Evolutionary conservation across 2,329 filamentous ascomycete genomes (phyloP).

Genomic region (Ascochyta clinopodiicola): DNA sequence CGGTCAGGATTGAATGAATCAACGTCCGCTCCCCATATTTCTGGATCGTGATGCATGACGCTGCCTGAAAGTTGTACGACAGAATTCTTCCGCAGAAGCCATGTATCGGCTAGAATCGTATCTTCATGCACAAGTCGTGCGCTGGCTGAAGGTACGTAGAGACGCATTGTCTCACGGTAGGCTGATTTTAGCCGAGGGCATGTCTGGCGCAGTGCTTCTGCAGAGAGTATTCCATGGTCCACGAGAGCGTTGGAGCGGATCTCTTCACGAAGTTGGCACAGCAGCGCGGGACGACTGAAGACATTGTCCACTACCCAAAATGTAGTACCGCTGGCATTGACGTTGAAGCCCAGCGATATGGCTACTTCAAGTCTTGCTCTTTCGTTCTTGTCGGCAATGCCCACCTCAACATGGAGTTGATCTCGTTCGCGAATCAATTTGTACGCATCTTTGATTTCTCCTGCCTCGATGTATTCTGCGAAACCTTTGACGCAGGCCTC

Average conservation of each 20-base stretch:
- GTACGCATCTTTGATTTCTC: slow-evolving; percentile 27
- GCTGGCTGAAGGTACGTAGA: slow-evolving; percentile 49
- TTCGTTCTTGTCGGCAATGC: slow-evolving; percentile 22
- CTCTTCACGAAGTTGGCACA: slow-evolving; percentile 52
- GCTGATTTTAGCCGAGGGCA: slow-evolving; percentile 55
- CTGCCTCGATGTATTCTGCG: slow-evolving; percentile 35
- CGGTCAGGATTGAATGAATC: slow-evolving; percentile 52
- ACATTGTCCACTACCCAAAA: slow-evolving; percentile 58
- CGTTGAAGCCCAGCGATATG: slow-evolving; percentile 45
- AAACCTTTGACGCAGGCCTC: slow-evolving; percentile 38
- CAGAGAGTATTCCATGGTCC: slow-evolving; percentile 42
- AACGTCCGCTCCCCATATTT: slow-evolving; percentile 55
- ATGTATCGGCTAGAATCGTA: slow-evolving; percentile 51
- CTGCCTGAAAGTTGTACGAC: slow-evolving; percentile 55
- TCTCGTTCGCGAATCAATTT: slow-evolving; percentile 33
- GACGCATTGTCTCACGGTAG: slow-evolving; percentile 56
- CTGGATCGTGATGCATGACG: slow-evolving; percentile 51
- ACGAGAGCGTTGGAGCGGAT: slow-evolving; percentile 36
- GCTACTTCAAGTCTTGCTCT: slow-evolving; percentile 33
- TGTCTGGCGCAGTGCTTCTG: slow-evolving; percentile 46
- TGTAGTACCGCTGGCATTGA: slow-evolving; percentile 52
- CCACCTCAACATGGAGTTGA: slow-evolving; percentile 22
- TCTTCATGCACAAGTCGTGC: slow-evolving; percentile 54
- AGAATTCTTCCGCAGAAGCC: slow-evolving; percentile 53
- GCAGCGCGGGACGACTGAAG: slow-evolving; percentile 49